Conservation (phyloP, 1,284 basidiomycete species). For the Vanrija pseudolonga region DNA sequence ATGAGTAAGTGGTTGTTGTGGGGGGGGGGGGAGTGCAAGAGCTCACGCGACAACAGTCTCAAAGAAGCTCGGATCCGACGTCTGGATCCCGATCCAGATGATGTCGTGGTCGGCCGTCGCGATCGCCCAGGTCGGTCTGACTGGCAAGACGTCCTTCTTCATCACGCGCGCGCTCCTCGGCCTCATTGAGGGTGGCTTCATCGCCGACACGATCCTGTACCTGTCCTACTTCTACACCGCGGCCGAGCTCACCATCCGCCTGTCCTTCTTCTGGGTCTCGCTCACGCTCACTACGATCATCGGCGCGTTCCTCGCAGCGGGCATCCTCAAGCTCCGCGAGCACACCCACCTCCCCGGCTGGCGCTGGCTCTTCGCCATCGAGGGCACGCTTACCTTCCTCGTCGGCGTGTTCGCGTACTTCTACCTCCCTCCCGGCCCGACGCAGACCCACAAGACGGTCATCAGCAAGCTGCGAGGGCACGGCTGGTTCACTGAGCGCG, state of each 20-base stretch:
- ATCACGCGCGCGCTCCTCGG: slow-evolving; percentile 39
- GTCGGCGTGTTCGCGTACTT: slow-evolving; percentile 41
- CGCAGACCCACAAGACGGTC: slow-evolving; percentile 36
- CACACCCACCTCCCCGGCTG: slow-evolving; percentile 34
- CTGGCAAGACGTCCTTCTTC: slow-evolving; percentile 32
- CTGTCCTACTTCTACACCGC: slow-evolving; percentile 46
- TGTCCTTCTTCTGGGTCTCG: slow-evolving; percentile 48
- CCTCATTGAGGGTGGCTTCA: slow-evolving; percentile 46
- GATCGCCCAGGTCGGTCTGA: slow-evolving; percentile 32
- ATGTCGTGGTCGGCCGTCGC: slow-evolving; percentile 42
- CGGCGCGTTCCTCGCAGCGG: slow-evolving; percentile 38
- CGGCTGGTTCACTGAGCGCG: slow-evolving; percentile 50
- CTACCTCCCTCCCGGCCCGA: slow-evolving; percentile 43
- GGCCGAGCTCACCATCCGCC: slow-evolving; percentile 40
- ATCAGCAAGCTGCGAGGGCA: slow-evolving; percentile 22
- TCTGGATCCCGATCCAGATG: slow-evolving; percentile 48
- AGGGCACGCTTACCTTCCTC: slow-evolving; percentile 40
- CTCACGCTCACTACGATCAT: slow-evolving; percentile 28
- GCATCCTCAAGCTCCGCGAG: slow-evolving; percentile 42
- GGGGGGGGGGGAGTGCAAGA: too few species aligned
- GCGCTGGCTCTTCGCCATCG: slow-evolving; percentile 41
- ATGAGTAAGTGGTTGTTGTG: slow-evolving; percentile 16
- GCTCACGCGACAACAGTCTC: slow-evolving; percentile 18
- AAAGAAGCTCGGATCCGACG: slow-evolving; percentile 48
- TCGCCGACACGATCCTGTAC: slow-evolving; percentile 49